phyloP scores from a whole-genome alignment of 2,329 filamentous ascomycete genomes.

The Penicillium palitans region DNA sequence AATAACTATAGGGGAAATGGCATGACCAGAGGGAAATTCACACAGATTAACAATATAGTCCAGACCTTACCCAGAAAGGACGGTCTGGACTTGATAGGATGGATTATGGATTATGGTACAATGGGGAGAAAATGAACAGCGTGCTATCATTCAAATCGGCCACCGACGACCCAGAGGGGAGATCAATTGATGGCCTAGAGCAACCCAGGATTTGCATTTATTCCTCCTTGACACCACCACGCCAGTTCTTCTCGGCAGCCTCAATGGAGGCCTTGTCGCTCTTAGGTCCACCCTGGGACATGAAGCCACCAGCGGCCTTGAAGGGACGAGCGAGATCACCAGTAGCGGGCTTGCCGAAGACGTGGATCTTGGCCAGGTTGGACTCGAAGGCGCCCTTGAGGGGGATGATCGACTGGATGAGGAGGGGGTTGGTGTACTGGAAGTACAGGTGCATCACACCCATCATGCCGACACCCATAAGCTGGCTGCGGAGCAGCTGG shows the following conservation, averaged over 20 bases:
- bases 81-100: background rate
- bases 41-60: background rate
- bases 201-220: conserved; percentile 27
- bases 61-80: background rate
- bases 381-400: conserved; percentile 93
- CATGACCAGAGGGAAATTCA: background rate
- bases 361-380: conserved; percentile 94
- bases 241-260: conserved; percentile 51
- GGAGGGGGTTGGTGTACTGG: conserved; percentile 98
- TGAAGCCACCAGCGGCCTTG: conserved; percentile 81
- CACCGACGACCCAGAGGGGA: background rate
- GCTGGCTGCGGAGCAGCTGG: conserved; percentile 80
- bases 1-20: background rate
- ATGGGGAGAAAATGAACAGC: background rate
- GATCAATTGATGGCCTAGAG: background rate
- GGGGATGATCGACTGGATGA: conserved; percentile 98
- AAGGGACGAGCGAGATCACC: conserved; percentile 95
- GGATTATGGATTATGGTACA: conserved; percentile 11
- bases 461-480: conserved; percentile 99
- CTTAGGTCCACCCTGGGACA: conserved; percentile 71
- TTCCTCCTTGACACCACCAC: conserved; percentile 54
- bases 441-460: conserved; percentile 97
- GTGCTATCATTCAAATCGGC: conserved; percentile 3
- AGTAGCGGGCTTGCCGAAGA: conserved; percentile 80
- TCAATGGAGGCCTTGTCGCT: conserved; percentile 81